Evolutionary conservation across 495 filamentous ascomycete species (phyloP), one percentile per base, ranked within the genome.

Genomic region (Penicillium bovifimosum): DNA sequence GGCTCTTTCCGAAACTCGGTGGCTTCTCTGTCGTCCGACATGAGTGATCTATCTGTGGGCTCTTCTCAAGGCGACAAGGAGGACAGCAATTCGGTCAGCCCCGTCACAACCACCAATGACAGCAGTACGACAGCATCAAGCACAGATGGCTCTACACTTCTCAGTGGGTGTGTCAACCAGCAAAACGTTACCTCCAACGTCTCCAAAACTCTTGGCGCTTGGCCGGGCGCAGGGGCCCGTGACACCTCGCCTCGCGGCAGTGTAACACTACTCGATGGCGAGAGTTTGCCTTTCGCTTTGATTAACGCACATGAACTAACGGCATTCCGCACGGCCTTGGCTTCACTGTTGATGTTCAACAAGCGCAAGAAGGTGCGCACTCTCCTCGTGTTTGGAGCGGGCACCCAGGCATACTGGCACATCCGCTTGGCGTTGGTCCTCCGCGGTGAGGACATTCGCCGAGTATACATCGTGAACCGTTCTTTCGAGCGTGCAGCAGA

Each of bases 321-420:
- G 2, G 90, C 90, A 8, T 98, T 96, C 72, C 88, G 93, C 52
- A 97, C 93, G 3, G 92, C 93, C 1, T 79, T 97, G 29, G 85
- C 86, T 0, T 84, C 88, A 2, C 79, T 85, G 17, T 81, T 88
- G 63, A 76, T 95, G 0, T 80, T 96, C 41, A 79, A 76, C 44
- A 84, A 81, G 57, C 87, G 93, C 44, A 69, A 76, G 36, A 71
- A 76, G 41, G 82, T 92, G 27, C 81, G 84, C 56, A 89, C 84
- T 9, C 55, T 96, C 2, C 79, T 84, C 26, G 85, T 95, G 44
- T 96, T 98, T 64, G 93, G 92, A n/a, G 82, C 86, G 10, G 92
- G 92, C 18, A 81, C 84, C 54, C 91, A 96, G 69, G 93, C 93
- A 9, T 90, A 88, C 68, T 98, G 92, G 92, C 91, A 96, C 67